phyloP scores from a whole-genome alignment of 148 eudicot genomes.

The Suaeda aralocaspica region DNA sequence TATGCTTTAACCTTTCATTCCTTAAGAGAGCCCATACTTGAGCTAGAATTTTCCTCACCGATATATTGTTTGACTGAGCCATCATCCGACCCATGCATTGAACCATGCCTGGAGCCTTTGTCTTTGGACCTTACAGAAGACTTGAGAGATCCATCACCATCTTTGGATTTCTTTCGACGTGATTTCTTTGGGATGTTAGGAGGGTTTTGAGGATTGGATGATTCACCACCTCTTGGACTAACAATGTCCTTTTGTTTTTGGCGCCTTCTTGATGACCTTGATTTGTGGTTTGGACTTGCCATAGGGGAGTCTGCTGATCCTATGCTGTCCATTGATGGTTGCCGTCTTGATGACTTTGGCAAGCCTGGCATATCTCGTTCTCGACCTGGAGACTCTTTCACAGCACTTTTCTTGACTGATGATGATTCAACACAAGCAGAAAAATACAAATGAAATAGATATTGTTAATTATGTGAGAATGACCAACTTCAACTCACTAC shows the following conservation, averaged over 20 bases:
- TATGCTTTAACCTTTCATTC: constrained; percentile 35
- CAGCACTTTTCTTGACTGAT: neutral
- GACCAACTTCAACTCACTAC: too few species aligned
- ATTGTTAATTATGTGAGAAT: too few species aligned
- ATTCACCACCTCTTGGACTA: constrained; percentile 17
- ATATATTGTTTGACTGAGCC: constrained; percentile 25
- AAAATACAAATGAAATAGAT: too few species aligned
- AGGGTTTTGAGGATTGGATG: constrained; percentile 20
- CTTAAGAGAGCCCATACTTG: constrained; percentile 17
- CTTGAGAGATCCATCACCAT: constrained; percentile 25
- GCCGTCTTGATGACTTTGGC: constrained; percentile 37
- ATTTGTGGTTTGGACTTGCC: constrained; percentile 25
- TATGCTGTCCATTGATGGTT: constrained; percentile 31
- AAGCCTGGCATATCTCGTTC: constrained; percentile 29
- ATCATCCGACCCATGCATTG: constrained; percentile 32
- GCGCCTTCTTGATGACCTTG: constrained; percentile 38
- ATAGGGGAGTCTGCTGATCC: constrained; percentile 30
- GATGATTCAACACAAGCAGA: constrained; percentile 4
- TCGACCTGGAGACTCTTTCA: constrained; percentile 30
- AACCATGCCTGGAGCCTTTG: constrained; percentile 17
- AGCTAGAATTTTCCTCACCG: constrained; percentile 5
- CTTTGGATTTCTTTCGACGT: constrained; percentile 57
- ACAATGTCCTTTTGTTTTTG: constrained; percentile 27
- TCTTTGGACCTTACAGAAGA: constrained; percentile 21
- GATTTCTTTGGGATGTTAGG: constrained; percentile 62